Evolutionary conservation across 2,329 filamentous ascomycete genomes (phyloP), one percentile per base, ranked within the genome.

Genomic region (Alternaria gaisen): DNA sequence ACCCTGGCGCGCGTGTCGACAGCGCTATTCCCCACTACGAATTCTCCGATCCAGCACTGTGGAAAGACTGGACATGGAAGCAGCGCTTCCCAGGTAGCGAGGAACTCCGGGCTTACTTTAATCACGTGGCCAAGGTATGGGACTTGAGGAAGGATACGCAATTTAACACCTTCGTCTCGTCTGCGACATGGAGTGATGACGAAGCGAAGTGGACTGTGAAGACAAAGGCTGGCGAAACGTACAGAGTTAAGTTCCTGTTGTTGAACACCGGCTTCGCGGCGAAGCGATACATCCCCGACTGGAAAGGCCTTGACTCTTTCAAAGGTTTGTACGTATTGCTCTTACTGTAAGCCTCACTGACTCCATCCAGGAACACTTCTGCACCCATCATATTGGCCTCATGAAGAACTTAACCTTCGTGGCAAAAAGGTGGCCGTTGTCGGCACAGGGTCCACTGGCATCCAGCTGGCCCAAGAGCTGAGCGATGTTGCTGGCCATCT

Each of bases 391-490:
- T 83, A 83, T 70, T 88, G 86, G 87, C 86, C 87, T 3, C 79
- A 85, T 10, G 77, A 84, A 8, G 79, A 83, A 1, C 78, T 87
- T 28, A 79, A 85, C 44, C 80, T 87, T 28, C 78, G 80, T 30
- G 82, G 81, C 53, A 90, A 90, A 69, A 81, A 82, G n/a, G 82
- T 86, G 41, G 88, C 84, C 6, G 81, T 90, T 63, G 85, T 90
- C 32, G 88, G 88, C 5, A 71, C 70, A n/a, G 88, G 88, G 1
- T 83, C 87, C 0, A 86, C 86, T 0, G 88, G 87, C 0, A 84
- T 90, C 1, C 88, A 90, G 65, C 82, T 88, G 40, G 82, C 83
- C 0, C 88, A 90, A 62, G 86, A 85, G 34, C 83, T 84, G 78
- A 85, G 82, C 3, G 82, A 83, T 2, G 69, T 81, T 9, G 86